These are phyloP conservation scores for Suhomyces taliae DNA, from an alignment of 1,139 yeast genomes.

Conservation along the genomic window DNA sequence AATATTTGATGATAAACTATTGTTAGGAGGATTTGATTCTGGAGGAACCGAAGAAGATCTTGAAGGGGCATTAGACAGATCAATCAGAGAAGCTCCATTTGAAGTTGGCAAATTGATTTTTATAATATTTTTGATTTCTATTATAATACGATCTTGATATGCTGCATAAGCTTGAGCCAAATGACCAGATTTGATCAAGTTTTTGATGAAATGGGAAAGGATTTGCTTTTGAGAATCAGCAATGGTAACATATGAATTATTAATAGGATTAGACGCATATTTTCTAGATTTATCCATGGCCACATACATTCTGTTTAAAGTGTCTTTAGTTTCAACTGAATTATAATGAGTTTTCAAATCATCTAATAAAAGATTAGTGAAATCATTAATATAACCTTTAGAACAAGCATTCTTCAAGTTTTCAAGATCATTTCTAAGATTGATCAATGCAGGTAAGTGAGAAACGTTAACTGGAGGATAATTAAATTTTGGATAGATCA, in stretches of 20 bases:
- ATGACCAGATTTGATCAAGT: slow-evolving; percentile 63
- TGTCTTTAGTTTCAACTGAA: slow-evolving; percentile 46
- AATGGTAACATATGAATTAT: slow-evolving; percentile 35
- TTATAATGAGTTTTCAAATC: slow-evolving; percentile 64
- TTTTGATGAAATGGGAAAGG: slow-evolving; percentile 49
- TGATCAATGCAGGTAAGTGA: slow-evolving; percentile 57
- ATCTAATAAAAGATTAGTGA: slow-evolving; percentile 53
- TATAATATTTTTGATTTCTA: slow-evolving; percentile 73
- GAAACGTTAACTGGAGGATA: slow-evolving; percentile 53
- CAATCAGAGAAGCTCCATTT: slow-evolving; percentile 6
- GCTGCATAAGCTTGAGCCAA: slow-evolving; percentile 61
- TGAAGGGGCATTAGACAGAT: slow-evolving; percentile 29
- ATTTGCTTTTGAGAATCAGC: slow-evolving; percentile 35
- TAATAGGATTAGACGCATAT: slow-evolving; percentile 18
- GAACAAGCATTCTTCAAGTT: slow-evolving; percentile 60
- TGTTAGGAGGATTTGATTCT: slow-evolving; percentile 9
- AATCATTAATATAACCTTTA: slow-evolving; percentile 59
- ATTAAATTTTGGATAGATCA: slow-evolving; percentile 46
- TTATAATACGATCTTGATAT: slow-evolving; percentile 67
- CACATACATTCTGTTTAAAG: slow-evolving; percentile 51
- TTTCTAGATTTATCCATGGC: slow-evolving; percentile 26
- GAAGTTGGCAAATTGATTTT: slow-evolving; percentile 57
- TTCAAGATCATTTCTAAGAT: slow-evolving; percentile 53
- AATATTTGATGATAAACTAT: slow-evolving; percentile 51
- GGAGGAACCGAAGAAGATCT: slow-evolving; percentile 34